Evolutionary conservation across 2,329 filamentous ascomycete species (phyloP).

Genomic region (Immersiporthe knoxdaviesiana): DNA sequence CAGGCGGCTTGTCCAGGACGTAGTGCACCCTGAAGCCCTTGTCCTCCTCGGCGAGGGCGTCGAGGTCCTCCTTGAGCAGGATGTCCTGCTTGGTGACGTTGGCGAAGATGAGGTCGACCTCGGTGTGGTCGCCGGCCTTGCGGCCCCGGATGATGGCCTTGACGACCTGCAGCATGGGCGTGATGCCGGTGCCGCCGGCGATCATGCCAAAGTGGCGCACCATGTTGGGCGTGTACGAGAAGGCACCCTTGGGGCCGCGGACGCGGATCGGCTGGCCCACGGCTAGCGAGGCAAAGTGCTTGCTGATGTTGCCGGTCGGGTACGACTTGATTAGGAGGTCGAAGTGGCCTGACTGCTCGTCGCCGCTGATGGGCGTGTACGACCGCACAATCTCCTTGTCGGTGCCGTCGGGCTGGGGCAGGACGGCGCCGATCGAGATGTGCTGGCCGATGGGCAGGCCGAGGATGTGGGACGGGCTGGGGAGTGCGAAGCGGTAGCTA

Average conservation of each 20-base stretch:
- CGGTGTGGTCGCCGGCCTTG: conserved; percentile 77
- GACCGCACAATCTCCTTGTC: conserved; percentile 86
- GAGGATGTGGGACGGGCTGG: conserved; percentile 76
- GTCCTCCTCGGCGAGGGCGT: conserved; percentile 76
- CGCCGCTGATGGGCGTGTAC: conserved; percentile 89
- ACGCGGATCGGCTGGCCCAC: conserved; percentile 89
- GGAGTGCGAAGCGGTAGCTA: conserved; percentile 91
- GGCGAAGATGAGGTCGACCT: conserved; percentile 94
- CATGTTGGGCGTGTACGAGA: conserved; percentile 98
- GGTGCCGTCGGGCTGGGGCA: conserved; percentile 68
- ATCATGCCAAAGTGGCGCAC: conserved; percentile 97
- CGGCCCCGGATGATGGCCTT: conserved; percentile 86
- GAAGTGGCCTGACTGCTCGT: conserved; percentile 88
- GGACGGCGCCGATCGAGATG: conserved; percentile 88
- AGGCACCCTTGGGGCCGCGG: conserved; percentile 93
- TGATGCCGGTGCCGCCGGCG: conserved; percentile 95
- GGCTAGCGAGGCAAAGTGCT: conserved; percentile 80
- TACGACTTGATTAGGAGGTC: conserved; percentile 98
- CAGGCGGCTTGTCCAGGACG: conserved; percentile 93
- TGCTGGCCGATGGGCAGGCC: conserved; percentile 98
- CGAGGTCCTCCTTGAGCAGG: conserved; percentile 88
- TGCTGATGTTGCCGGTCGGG: conserved; percentile 95
- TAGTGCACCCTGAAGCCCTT: conserved; percentile 86
- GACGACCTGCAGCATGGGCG: conserved; percentile 96
- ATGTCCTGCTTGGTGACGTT: conserved; percentile 95